Base-by-base conservation (phyloP, 2,329 filamentous ascomycete genomes). In the Clarireedia homoeocarpa region DNA sequence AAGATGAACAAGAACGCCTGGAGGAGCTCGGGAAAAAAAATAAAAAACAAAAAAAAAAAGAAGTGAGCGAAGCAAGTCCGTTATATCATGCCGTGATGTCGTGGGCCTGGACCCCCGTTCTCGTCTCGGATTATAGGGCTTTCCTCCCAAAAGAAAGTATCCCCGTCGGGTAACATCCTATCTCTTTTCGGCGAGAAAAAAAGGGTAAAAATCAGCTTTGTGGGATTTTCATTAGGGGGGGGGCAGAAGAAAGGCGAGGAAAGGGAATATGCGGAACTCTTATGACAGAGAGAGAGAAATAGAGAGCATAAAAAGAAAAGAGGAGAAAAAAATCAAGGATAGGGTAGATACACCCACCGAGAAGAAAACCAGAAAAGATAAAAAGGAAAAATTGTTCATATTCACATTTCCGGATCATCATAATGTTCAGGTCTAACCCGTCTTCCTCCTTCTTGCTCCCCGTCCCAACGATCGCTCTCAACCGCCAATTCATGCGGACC, bases 351-450 rank as follows among this genome's bases (percentile, higher is more conserved):
- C 20, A 34, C 26, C 38, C 38, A 44, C 15, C 26, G 23, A 36
- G 23, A n/a, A 15, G 9, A 48, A 48, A 30, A 52, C 23, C 26
- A 17, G 17, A 48, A 38, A 53, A 15, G 20, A 20, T 20, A 20
- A 20, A 20, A 20, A 20, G 20, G 2, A 20, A 53, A 38, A 36
- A 47, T 24, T 47, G 34, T 53, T 44, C 34, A 26, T 53, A 48
- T 53, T 53, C 51, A 48, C 42, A 53, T 48, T 53, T 53, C 40
- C 42, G 42, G 42, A 26, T 53, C 42, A 14, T 53, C 42, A 5
- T 53, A 48, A 48, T 44, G 51, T 6, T 48, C 42, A 50, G 30
- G 30, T 34, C 10, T 34, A 12, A 34, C 30, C 12, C 30, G 30
- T 34, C 30, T 12, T 12, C 2, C 30, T 34, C 30, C 10, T 34